Conservation (phyloP, 306 rosid species). For the Cotoneaster glaucophyllus region DNA sequence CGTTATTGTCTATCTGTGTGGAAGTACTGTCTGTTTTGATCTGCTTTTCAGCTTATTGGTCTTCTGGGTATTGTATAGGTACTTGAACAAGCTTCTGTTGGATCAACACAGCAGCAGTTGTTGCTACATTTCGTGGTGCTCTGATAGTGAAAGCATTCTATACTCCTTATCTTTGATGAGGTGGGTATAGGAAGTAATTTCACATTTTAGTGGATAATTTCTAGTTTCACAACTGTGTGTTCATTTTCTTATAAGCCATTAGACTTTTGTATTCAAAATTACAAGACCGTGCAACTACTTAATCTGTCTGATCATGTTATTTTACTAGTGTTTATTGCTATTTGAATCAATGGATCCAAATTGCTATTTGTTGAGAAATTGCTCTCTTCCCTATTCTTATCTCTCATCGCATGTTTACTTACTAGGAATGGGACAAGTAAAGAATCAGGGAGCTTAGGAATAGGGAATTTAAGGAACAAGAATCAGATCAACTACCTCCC, state of each 20-base stretch:
- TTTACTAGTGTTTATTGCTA: neutral
- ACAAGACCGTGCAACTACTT: neutral
- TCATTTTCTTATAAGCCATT: neutral
- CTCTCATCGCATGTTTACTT: neutral
- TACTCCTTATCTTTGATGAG: constrained; percentile 4
- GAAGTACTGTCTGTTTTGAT: neutral
- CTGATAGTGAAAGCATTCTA: neutral
- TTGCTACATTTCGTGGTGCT: constrained; percentile 1
- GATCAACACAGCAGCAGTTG: constrained; percentile 6
- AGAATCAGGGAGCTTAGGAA: too few relatives aligned
- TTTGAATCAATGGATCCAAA: neutral
- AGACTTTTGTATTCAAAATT: neutral
- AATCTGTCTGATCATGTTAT: neutral
- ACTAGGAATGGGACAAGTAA: too few relatives aligned
- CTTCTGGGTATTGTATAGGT: constrained; percentile 10
- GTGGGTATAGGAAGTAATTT: constrained; percentile 2
- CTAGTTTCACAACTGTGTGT: neutral
- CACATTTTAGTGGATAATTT: neutral
- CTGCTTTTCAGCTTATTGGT: neutral
- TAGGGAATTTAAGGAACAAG: too few relatives aligned
- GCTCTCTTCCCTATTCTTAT: neutral
- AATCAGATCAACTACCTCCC: too few relatives aligned
- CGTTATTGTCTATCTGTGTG: neutral
- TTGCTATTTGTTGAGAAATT: neutral
- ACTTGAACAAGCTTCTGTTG: constrained; percentile 8